Evolutionary conservation across 768 basidiomycete species (phyloP), one percentile per base, ranked within the genome.

Genomic region (Termitomyces sp.): DNA sequence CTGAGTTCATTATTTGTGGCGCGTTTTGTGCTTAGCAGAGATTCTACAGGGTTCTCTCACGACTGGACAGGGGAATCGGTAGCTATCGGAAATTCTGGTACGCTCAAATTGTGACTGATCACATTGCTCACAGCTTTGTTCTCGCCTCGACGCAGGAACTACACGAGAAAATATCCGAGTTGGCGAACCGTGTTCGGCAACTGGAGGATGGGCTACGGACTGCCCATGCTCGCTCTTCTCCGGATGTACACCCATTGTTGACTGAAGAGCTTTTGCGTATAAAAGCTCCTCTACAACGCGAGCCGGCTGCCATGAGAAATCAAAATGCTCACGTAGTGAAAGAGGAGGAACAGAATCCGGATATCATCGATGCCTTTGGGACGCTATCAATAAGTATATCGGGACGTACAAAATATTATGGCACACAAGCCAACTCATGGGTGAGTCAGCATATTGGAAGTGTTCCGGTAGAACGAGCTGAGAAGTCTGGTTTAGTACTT

Each of bases 11-110:
- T 35, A 35, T 44, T 31, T n/a, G 41, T 34, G 27, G 21, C 34
- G 23, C 10, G 10, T 49, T 45, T 21, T 31, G 23, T 19, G 44
- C 45, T 62, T 21, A 57, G 44, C 23, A 32, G 14, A 41, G 42
- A 53, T 35, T 62, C 34, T 37, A 32, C 29, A 76, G 89, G 88
- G 89, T 51, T 89, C 88, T 11, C 73, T 91, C 44, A 90, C 89
- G 10, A 91, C 90, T 46, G 90, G 90, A 8, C 86, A 90, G 69
- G 90, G 89, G 16, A 90, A 90, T 76, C 82, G 87, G 88, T 87
- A 62, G 47, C 74, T 65, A 31, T 59, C 53, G 11, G 34, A 51
- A 21, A 43, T 3, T 40, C 42, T 27, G 3, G 7, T 16, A 10
- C 21, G 43, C n/a, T n/a, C 17, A 9, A n/a, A 41, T 14, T 21